phyloP scores from a whole-genome alignment of 306 rosid genomes.

The Dalbergia cultrata region DNA sequence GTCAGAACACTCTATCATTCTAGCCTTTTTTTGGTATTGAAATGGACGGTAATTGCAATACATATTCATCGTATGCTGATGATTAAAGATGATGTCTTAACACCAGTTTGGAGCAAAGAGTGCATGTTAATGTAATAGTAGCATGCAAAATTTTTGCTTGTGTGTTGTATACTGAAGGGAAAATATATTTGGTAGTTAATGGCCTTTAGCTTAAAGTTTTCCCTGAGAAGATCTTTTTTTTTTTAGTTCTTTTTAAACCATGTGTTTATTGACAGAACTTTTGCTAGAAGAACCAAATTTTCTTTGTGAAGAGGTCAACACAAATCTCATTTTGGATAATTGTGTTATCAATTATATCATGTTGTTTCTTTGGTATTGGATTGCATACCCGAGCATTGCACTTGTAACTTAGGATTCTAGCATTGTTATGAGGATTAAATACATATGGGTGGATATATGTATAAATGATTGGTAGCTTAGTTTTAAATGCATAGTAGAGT shows the following conservation, averaged over 20 bases:
- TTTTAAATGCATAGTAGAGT: constrained; percentile 26
- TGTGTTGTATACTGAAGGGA: no score
- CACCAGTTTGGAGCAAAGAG: not conserved
- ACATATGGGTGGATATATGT: not conserved
- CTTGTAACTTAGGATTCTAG: constrained; percentile 1
- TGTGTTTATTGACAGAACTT: not conserved
- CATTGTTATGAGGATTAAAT: not conserved
- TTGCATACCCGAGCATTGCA: constrained; percentile 8
- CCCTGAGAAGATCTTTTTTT: no score
- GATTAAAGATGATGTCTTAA: not conserved
- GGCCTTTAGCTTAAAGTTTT: no score
- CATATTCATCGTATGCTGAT: constrained; percentile 2
- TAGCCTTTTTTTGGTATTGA: constrained; percentile 14
- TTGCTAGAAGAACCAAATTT: not conserved
- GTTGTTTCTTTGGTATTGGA: constrained; percentile 29
- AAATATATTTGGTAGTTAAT: constrained; percentile 6
- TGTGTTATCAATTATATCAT: not conserved
- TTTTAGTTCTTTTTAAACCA: not conserved
- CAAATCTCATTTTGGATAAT: no score
- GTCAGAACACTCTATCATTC: not conserved
- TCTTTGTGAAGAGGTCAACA: constrained; percentile 17
- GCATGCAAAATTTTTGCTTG: constrained; percentile 10
- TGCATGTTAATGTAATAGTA: constrained; percentile 28
- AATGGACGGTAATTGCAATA: not conserved
- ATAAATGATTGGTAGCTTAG: not conserved